Evolutionary conservation across 2,329 filamentous ascomycete genomes (phyloP), one percentile per base, ranked within the genome.

Genomic region (Orbilia ellipsospora): DNA sequence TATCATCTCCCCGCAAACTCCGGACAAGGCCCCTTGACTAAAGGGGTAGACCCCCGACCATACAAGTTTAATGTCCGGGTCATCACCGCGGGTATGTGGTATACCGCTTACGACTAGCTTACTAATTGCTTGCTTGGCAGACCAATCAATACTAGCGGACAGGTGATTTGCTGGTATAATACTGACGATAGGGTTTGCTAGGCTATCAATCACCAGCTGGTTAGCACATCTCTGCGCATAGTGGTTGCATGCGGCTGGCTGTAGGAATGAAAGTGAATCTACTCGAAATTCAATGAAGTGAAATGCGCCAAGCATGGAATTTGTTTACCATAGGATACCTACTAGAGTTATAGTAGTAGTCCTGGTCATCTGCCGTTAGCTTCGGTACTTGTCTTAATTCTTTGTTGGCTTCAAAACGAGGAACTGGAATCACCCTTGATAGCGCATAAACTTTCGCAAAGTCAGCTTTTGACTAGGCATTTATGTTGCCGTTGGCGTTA

Each of bases 371-470:
- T 36, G 5, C 10, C 31, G 31, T 36, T 36, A 31, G 7, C 20
- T 13, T 10, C 4, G 26, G 44, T 1, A 48, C 44, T 48, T 48
- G 44, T 18, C 44, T 15, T 13, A 15, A 15, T 48, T 48, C 1
- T 1, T 1, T 18, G 16, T 48, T 12, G 15, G 16, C 44, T 12
- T 55, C 56, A 28, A 28, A 61, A 8, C 28, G 18, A 23, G 48
- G 40, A 26, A 62, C 55, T n/a, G 8, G 4, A 12, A 59, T 10
- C 2, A 13, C 7, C 13, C 16, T 42, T 15, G 59, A 13, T 31
- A 48, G 2, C 16, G 45, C 59, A 20, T 63, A 63, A 4, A 63
- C 59, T 52, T 63, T 63, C 2, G 52, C 44, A 63, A 67, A 67
- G 2, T 67, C 54, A n/a, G 51, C 45, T 51, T 51, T 20, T 4